Evolutionary conservation across 1,139 yeast species (phyloP), one percentile per base, ranked within the genome.

Genomic region (Yamadazyma sp.): DNA sequence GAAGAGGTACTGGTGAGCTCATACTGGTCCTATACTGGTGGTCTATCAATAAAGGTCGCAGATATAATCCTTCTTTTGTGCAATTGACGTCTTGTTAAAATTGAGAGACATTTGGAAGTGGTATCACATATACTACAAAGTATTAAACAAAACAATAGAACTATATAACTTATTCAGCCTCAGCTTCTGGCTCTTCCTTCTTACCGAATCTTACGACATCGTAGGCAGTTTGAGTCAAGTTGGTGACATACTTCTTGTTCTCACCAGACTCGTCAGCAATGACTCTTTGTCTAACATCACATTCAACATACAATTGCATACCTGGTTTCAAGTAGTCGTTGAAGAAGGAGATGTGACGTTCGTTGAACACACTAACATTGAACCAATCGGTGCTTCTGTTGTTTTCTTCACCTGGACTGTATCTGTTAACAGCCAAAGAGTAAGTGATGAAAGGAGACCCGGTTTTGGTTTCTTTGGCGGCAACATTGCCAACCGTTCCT

Each of bases 341-440:
- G 57, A 70, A 68, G 38, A 65, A 61, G 22, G 51, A 40, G 24
- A 68, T 56, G 39, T 69, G 75, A 38, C 53, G 52, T 28, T 68
- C 74, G 47, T 67, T 63, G 52, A 70, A 71, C 5, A 64, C 75
- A 33, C 67, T 51, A 34, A 71, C 53, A 41, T 64, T 68, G 57
- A 53, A 70, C 76, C 76, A 71, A 44, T 68, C 72, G 36, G 74
- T 62, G 37, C 58, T 46, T 42, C 47, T 51, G 34, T 52, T 57
- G 39, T 59, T 62, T 27, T 57, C 65, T 28, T 58, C 63, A 33
- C 50, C 56, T 11, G 67, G 67, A 24, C 54, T 52, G 53, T 48
- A 67, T 53, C 62, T 61, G 57, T 67, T 62, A 25, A 71, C 76
- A 10, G 76, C 77, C 44, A 71, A 64, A 12, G 73, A 62, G 54